These are phyloP conservation scores for Neoascochyta sp. DNA, from an alignment of 2,329 filamentous ascomycete genomes.

Conservation along the genomic window DNA sequence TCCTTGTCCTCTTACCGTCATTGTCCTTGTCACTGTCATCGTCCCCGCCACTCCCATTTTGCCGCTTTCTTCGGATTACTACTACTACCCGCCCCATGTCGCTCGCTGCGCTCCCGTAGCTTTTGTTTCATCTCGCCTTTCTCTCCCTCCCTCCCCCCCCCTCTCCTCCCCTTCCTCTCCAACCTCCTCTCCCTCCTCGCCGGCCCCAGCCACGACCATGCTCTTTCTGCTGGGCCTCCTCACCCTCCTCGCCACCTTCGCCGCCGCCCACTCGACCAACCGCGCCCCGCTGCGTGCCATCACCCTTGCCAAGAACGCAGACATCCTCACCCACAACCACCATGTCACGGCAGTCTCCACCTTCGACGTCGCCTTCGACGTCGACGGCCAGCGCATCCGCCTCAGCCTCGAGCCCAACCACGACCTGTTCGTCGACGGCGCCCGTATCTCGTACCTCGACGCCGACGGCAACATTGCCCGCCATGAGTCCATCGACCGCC, in stretches of 20 bases:
- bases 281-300: constrained; percentile 75
- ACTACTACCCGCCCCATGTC: no score
- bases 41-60: no score
- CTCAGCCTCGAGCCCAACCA: constrained; percentile 85
- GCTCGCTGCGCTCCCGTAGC: no score
- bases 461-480: constrained; percentile 64
- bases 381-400: constrained; percentile 66
- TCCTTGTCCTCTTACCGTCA: no score
- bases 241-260: constrained; percentile 20
- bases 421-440: constrained; percentile 76
- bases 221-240: constrained; percentile 22
- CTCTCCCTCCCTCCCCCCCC: no score
- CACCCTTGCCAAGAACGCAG: constrained; percentile 67
- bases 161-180: no score
- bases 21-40: no score
- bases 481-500: constrained; percentile 67
- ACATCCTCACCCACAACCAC: constrained; percentile 74
- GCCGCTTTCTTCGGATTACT: no score
- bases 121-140: no score
- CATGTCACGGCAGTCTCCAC: constrained; percentile 74
- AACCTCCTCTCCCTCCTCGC: constrained; percentile 11
- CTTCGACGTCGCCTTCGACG: constrained; percentile 80
- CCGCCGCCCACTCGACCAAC: constrained; percentile 30
- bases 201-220: constrained; percentile 30
- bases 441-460: constrained; percentile 68